Evolutionary conservation across 2,329 filamentous ascomycete genomes (phyloP).

Genomic region (Cadophora sp.): DNA sequence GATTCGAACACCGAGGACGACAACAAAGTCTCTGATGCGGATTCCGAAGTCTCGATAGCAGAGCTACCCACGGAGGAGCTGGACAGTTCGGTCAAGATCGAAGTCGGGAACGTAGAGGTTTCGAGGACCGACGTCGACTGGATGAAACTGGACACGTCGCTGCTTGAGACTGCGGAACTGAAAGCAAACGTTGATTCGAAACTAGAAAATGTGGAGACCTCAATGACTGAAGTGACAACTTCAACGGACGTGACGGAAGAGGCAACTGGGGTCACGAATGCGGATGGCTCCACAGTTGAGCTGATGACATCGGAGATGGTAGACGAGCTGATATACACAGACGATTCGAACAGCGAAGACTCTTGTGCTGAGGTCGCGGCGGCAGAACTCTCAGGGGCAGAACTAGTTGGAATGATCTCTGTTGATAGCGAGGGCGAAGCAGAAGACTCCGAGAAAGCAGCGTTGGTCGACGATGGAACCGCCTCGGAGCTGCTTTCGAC

Average conservation of each 20-base stretch:
- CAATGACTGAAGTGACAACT: neutral
- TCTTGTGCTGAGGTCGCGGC: neutral
- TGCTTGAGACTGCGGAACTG: neutral
- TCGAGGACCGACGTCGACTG: neutral
- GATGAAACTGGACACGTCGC: neutral
- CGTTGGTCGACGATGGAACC: neutral
- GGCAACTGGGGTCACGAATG: neutral
- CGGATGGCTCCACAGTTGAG: neutral
- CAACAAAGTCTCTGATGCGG: neutral
- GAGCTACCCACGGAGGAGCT: no score
- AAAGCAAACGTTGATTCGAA: neutral
- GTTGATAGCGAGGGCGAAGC: neutral
- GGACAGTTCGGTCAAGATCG: no score
- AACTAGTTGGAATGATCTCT: neutral
- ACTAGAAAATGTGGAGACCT: neutral
- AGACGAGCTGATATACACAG: neutral
- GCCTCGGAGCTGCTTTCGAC: neutral
- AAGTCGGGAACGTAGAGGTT: no score
- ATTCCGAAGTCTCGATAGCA: neutral
- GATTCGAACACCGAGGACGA: neutral
- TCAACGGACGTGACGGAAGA: neutral
- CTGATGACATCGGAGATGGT: neutral
- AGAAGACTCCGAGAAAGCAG: neutral
- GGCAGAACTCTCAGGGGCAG: neutral
- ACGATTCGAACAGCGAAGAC: neutral